Conservation (phyloP, 495 filamentous ascomycete species). For the Daldinia bambusicola region DNA sequence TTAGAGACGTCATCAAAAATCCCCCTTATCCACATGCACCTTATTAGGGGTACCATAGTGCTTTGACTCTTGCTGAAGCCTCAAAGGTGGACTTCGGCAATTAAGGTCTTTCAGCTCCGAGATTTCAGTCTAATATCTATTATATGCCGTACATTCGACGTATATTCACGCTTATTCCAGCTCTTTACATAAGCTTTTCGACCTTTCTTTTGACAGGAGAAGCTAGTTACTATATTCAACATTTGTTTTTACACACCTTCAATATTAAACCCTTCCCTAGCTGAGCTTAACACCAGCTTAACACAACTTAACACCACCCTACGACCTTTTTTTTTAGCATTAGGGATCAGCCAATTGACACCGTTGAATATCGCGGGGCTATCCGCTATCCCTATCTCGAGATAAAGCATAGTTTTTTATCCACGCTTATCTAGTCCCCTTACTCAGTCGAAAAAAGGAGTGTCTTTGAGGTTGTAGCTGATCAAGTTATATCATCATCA, state of each 20-base stretch:
- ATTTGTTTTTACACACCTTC: constrained; percentile 16
- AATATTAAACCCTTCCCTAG: neutral
- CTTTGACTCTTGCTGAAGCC: constrained; percentile 2
- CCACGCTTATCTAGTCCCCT: neutral
- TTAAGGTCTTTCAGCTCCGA: constrained; percentile 29
- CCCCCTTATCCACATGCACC: neutral
- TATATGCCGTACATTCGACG: neutral
- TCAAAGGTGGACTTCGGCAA: constrained; percentile 26
- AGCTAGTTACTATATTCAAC: constrained; percentile 4
- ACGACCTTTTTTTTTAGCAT: constrained; percentile 3
- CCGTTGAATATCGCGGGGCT: constrained; percentile 12
- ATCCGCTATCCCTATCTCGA: neutral
- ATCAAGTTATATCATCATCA: neutral
- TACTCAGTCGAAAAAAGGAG: neutral
- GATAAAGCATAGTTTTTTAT: neutral
- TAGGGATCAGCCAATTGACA: neutral
- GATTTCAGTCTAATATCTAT: constrained; percentile 7
- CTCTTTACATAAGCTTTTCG: constrained; percentile 35
- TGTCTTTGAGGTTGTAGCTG: neutral
- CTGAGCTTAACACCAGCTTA: too few relatives aligned
- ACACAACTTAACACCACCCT: neutral
- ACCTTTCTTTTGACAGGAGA: constrained; percentile 16
- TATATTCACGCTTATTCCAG: constrained; percentile 24
- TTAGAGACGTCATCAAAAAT: constrained; percentile 7
- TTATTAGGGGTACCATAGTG: neutral